A percentile compares a stretch with the other conserved stretches of the same genome.
phyloP scores from a whole-genome alignment of 305 asterid genomes.

The Fraxinus greggii region DNA sequence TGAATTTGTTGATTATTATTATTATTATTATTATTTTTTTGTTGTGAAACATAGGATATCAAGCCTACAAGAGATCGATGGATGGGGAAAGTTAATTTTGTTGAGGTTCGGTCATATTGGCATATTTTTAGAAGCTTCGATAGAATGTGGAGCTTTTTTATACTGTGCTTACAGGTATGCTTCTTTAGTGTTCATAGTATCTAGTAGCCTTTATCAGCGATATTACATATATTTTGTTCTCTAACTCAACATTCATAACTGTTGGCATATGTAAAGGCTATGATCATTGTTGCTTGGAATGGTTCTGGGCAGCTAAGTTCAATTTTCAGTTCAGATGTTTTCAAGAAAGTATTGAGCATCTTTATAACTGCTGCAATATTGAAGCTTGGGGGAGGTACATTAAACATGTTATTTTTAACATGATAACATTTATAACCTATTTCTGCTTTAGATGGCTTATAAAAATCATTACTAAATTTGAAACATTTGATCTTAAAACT shows the following conservation, averaged over 20 bases:
- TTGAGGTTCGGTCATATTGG: conserved; percentile 96
- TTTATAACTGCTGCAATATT: conserved; percentile 92
- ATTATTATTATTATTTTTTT: neutral
- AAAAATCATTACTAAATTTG: neutral
- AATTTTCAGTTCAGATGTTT: conserved; percentile 54
- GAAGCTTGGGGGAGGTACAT: conserved; percentile 96
- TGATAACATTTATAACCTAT: conserved; percentile 3
- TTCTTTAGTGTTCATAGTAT: conserved; percentile 14
- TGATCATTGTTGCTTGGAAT: conserved; percentile 98
- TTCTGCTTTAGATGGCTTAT: conserved; percentile 14
- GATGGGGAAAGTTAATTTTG: conserved; percentile 98
- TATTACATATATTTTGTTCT: conserved; percentile 16
- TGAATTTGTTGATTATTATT: conserved; percentile 7
- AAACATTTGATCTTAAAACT: conserved; percentile 11
- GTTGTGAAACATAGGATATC: conserved; percentile 48
- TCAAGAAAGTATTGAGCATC: conserved; percentile 88
- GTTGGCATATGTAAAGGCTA: conserved; percentile 57
- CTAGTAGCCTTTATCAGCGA: conserved; percentile 17
- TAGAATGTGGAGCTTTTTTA: conserved; percentile 99
- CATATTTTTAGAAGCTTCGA: conserved; percentile 93
- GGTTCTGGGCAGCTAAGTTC: conserved; percentile 67
- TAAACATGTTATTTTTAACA: neutral
- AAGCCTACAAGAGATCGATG: conserved; percentile 69
- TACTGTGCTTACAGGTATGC: conserved; percentile 89
- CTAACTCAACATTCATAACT: conserved; percentile 30